Conservation (phyloP, 495 filamentous ascomycete species). For the Talaromyces stipitatus region DNA sequence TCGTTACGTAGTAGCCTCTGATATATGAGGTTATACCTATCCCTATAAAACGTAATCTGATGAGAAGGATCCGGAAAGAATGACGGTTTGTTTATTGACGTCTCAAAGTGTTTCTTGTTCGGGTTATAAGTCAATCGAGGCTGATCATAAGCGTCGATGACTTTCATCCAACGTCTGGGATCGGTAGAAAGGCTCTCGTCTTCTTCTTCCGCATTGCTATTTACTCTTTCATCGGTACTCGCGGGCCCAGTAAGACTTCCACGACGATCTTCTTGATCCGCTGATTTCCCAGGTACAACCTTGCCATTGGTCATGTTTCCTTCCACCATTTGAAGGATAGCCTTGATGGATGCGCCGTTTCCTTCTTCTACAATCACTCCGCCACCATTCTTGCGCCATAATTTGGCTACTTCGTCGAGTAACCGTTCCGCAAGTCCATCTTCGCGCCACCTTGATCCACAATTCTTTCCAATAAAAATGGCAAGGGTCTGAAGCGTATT, state of each 20-base stretch:
- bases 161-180: conserved; percentile 68
- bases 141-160: conserved; percentile 75
- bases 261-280: conserved; percentile 4
- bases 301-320: conserved; percentile 76
- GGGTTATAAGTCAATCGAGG: conserved; percentile 80
- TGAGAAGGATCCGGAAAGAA: conserved; percentile 72
- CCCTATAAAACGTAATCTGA: conserved; percentile 79
- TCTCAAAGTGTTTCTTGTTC: conserved; percentile 86
- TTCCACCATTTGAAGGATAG: conserved; percentile 74
- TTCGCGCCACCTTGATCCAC: conserved; percentile 93
- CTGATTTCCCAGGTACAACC: conserved; percentile 33
- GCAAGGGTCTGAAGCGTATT: conserved; percentile 77
- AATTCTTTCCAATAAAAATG: conserved; percentile 83
- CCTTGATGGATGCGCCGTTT: conserved; percentile 62
- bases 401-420: conserved; percentile 80
- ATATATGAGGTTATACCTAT: conserved; percentile 83
- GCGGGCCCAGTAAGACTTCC: not conserved
- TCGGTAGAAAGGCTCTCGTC: conserved; percentile 58
- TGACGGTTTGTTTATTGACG: conserved; percentile 56
- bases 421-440: conserved; percentile 88
- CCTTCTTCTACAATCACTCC: conserved; percentile 84
- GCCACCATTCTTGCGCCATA: conserved; percentile 77
- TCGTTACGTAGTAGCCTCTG: conserved; percentile 89
- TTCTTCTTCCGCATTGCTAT: conserved; percentile 34
- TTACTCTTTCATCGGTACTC: not conserved